Percentiles rank a stretch among this genome's conserved stretches.
Evolutionary conservation across 1,284 basidiomycete species (phyloP).

Genomic region (Puccinia novopanici): DNA sequence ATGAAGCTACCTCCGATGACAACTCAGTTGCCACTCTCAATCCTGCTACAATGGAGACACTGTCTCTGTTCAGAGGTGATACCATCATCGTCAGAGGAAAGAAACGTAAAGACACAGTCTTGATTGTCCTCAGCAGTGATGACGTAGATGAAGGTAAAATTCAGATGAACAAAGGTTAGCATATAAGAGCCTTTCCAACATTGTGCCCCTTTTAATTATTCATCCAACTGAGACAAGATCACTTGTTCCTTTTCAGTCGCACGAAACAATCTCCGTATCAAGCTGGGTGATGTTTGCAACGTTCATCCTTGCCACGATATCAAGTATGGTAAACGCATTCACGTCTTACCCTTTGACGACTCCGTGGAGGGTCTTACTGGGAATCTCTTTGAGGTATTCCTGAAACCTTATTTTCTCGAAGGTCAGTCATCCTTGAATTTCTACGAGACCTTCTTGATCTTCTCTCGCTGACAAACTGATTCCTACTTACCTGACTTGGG

Average conservation of each 20-base stretch:
- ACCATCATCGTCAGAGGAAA: conserved; percentile 76
- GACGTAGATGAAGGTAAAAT: conserved; percentile 97
- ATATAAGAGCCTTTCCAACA: too few relatives aligned
- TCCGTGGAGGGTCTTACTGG: conserved; percentile 92
- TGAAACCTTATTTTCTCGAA: conserved; percentile 99
- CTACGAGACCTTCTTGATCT: neutral
- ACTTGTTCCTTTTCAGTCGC: conserved; percentile 67
- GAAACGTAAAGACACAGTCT: conserved; percentile 65
- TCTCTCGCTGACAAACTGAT: neutral
- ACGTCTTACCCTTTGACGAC: conserved; percentile 96
- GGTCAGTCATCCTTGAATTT: conserved; percentile 61
- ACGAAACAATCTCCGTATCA: conserved; percentile 95
- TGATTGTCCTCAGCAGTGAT: conserved; percentile 92
- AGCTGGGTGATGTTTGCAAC: conserved; percentile 92
- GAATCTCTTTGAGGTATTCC: conserved; percentile 97
- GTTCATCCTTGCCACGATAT: conserved; percentile 96
- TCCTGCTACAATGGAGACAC: conserved; percentile 92
- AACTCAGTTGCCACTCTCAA: conserved; percentile 83
- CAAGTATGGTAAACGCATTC: conserved; percentile 98
- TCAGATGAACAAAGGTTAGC: conserved; percentile 84
- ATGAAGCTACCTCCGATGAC: conserved; percentile 59
- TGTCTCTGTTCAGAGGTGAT: conserved; percentile 92
- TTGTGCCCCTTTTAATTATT: neutral
- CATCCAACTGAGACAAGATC: neutral
- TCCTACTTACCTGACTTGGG: conserved; percentile 4